Evolutionary conservation across 1,284 basidiomycete species (phyloP).

Genomic region (Cryptococcus sp.): DNA sequence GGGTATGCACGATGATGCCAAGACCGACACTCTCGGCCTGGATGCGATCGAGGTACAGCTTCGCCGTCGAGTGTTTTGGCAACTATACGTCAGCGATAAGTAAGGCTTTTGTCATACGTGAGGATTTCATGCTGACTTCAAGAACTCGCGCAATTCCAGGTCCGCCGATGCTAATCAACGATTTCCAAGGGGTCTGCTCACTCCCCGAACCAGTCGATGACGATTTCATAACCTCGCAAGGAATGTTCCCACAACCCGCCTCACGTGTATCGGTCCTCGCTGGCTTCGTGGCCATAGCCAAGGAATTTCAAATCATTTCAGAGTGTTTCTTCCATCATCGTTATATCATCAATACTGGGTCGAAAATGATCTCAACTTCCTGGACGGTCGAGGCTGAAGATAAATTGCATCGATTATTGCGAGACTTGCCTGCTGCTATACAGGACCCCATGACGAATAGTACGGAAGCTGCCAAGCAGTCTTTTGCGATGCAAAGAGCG

Average conservation of each 20-base stretch:
- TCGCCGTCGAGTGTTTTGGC: slow-evolving; percentile 44
- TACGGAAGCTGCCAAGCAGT: slow-evolving; percentile 22
- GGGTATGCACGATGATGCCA: slow-evolving; percentile 41
- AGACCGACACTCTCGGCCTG: slow-evolving; percentile 34
- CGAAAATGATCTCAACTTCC: slow-evolving; percentile 14
- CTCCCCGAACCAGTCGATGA: slow-evolving; percentile 44
- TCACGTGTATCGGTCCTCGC: slow-evolving; percentile 37
- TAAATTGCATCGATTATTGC: slow-evolving; percentile 31
- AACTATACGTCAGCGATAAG: slow-evolving; percentile 46
- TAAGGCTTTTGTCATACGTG: slow-evolving; percentile 14
- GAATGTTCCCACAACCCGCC: slow-evolving; percentile 44
- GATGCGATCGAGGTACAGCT: slow-evolving; percentile 44
- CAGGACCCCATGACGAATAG: slow-evolving; percentile 25
- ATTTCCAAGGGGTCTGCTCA: slow-evolving; percentile 45
- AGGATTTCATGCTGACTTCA: background rate
- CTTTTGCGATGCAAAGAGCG: slow-evolving; percentile 43
- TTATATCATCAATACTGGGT: slow-evolving; percentile 16
- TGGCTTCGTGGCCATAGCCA: slow-evolving; percentile 43
- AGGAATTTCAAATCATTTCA: slow-evolving; percentile 41
- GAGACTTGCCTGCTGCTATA: slow-evolving; percentile 31
- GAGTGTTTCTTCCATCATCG: slow-evolving; percentile 47
- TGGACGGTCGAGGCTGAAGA: slow-evolving; percentile 32
- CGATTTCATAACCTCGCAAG: slow-evolving; percentile 47
- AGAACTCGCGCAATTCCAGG: slow-evolving; percentile 45
- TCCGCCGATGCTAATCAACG: slow-evolving; percentile 46